Conservation (phyloP, 805 yeast genomes). For the Metschnikowia cubensis region DNA sequence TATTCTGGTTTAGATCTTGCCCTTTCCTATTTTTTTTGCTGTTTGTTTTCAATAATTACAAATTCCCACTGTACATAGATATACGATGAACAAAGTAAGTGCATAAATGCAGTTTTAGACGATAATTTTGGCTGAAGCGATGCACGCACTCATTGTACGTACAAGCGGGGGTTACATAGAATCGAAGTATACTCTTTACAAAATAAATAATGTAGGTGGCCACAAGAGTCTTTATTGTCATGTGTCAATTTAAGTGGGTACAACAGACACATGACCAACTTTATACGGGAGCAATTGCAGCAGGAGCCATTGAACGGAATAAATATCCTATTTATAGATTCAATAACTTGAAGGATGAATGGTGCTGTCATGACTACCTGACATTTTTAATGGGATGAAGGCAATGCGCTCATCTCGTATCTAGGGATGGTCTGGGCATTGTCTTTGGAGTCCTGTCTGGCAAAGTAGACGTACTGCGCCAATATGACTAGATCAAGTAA, state of each 20-base stretch:
- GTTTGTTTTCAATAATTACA: constrained; percentile 1
- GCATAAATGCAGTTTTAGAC: neutral
- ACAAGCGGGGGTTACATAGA: neutral
- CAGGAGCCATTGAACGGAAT: no score
- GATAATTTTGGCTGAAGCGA: neutral
- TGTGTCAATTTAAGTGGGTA: no score
- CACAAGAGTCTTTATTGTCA: no score
- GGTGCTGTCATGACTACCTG: no score
- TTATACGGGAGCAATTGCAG: no score
- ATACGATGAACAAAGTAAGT: constrained; percentile 1
- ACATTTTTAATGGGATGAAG: neutral
- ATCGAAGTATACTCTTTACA: neutral
- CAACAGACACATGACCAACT: no score
- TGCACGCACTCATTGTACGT: neutral
- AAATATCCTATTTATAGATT: neutral
- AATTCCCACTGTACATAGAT: constrained; percentile 4
- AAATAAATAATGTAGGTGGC: no score
- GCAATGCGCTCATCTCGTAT: constrained; percentile 4
- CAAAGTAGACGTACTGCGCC: constrained; percentile 66
- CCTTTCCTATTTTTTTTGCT: neutral
- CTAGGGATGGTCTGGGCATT: constrained; percentile 8
- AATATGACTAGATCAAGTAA: constrained; percentile 67
- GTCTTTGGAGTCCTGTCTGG: constrained; percentile 18
- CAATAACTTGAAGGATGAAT: neutral
- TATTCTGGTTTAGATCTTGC: constrained; percentile 17